Evolutionary conservation across 495 filamentous ascomycete genomes (phyloP), one percentile per base, ranked within the genome.

Genomic region (Choiromyces venosus): DNA sequence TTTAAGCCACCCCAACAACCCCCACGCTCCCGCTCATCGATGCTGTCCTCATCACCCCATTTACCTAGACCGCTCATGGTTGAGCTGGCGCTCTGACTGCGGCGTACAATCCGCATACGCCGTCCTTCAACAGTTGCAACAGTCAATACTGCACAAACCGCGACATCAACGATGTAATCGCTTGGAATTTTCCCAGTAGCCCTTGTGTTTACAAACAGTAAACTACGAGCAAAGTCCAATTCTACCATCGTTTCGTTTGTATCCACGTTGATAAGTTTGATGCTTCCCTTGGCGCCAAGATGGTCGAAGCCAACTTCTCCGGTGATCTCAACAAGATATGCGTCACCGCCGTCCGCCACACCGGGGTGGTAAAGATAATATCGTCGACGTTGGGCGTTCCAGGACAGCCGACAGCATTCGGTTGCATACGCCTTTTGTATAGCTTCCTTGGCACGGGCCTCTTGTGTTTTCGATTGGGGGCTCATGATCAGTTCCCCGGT

Each of bases 231-330:
- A 37, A 79, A 76, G 66, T 79, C 77, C 4, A 79, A 68, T 35
- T 76, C 77, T 1, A 71, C 70, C 25, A 79, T 38, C 0, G 70
- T 70, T 66, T 79, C 73, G 0, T 69, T 73, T 16, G 72, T 76
- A n/a, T 79, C 77, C 8, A 79, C 77, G 40, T 79, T 79, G 29
- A 79, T 79, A 46, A 76, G 66, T 65, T 78, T 78, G 25, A 78
- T 73, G 19, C 37, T 70, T 10, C 76, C 76, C 64, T 69, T 74
- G 1, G 71, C 75, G 4, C 64, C 71, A 29, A 68, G 33, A 18
- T 46, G 37, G 21, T 74, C 76, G 35, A 78, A 78, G 7, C 76
- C 76, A 42, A 78, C 73, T 44, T 74, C 77, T 29, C 76, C 77
- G 37, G 61, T 40, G 46, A 79, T 80, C 21, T 76, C 70, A 16